These are phyloP conservation scores for Phytophthora europaea DNA, from an alignment of 352 stramenopile species.

Conservation along the genomic window DNA sequence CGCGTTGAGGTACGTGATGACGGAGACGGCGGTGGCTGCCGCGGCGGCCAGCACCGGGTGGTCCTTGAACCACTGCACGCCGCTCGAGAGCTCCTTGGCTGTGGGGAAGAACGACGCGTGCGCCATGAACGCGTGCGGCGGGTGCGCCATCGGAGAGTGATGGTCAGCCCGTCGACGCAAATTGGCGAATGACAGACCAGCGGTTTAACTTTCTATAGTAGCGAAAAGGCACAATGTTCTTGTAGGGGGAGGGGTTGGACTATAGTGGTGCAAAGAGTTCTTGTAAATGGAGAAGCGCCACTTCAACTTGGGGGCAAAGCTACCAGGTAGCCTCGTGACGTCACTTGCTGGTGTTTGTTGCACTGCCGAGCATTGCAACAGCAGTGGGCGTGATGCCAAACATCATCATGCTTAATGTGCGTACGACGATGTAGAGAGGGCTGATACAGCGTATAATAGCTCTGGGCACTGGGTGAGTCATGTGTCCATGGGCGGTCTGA, in stretches of 20 bases:
- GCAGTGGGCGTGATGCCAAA: too few species aligned
- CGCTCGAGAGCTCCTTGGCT: slow-evolving; percentile 84
- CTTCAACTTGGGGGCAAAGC: slow-evolving; percentile 31
- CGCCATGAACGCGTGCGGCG: slow-evolving; percentile 38
- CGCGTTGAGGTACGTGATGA: slow-evolving; percentile 87
- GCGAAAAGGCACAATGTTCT: slow-evolving; percentile 18
- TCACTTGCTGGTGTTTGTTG: slow-evolving; percentile 1
- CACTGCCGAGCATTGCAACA: too few species aligned
- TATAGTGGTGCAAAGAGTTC: slow-evolving; percentile 28
- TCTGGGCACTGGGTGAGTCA: not conserved
- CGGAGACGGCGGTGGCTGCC: slow-evolving; percentile 82
- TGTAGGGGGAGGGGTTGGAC: slow-evolving; percentile 26
- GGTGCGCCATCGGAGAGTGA: slow-evolving; percentile 23
- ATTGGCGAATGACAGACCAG: slow-evolving; percentile 20
- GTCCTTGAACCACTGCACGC: slow-evolving; percentile 89
- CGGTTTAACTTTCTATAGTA: not conserved
- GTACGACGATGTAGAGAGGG: too few species aligned
- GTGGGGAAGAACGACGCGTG: slow-evolving; percentile 86
- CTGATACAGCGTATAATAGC: too few species aligned
- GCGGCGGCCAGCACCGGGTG: slow-evolving; percentile 84
- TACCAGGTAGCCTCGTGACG: not conserved
- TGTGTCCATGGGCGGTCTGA: not conserved
- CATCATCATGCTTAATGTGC: too few species aligned
- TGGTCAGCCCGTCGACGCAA: slow-evolving; percentile 17
- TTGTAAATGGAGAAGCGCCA: slow-evolving; percentile 14